phyloP scores from a whole-genome alignment of 2,329 filamentous ascomycete species.

The Fusarium sulawesiense region DNA sequence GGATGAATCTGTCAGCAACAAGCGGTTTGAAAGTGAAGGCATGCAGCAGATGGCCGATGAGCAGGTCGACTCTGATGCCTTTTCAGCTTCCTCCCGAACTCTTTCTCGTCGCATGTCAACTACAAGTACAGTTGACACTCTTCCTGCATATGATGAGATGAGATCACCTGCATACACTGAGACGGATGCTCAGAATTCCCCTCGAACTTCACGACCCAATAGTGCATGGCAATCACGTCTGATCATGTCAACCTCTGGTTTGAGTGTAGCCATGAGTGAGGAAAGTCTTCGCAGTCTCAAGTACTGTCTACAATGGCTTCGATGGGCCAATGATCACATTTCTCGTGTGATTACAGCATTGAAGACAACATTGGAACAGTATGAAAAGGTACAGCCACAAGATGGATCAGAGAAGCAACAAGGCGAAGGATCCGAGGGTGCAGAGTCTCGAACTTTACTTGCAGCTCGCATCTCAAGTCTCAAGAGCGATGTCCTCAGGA shows the following conservation, averaged over 20 bases:
- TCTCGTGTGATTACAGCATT: constrained; percentile 79
- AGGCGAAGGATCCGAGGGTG: constrained; percentile 9
- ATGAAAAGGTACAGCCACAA: constrained; percentile 64
- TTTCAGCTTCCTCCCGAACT: constrained; percentile 44
- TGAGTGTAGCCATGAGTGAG: constrained; percentile 91
- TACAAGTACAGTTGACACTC: constrained; percentile 75
- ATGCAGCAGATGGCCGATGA: constrained; percentile 45
- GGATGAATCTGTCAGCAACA: constrained; percentile 47
- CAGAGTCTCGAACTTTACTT: constrained; percentile 55
- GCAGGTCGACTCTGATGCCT: constrained; percentile 42
- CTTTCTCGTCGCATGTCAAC: constrained; percentile 68
- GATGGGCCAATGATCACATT: constrained; percentile 84
- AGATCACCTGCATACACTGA: constrained; percentile 81
- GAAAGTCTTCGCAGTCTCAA: constrained; percentile 86
- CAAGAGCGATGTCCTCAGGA: constrained; percentile 78
- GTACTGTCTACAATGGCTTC: constrained; percentile 83
- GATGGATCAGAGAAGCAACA: constrained; percentile 22
- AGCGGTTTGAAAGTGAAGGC: constrained; percentile 45
- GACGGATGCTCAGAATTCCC: constrained; percentile 51
- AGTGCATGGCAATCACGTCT: constrained; percentile 81
- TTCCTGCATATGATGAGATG: constrained; percentile 86
- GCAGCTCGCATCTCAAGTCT: constrained; percentile 74
- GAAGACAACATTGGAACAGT: constrained; percentile 81
- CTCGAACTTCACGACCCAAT: constrained; percentile 48
- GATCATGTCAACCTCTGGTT: constrained; percentile 88